Evolutionary conservation across 2,329 filamentous ascomycete species (phyloP).

Genomic region (Botrytis squamosa): DNA sequence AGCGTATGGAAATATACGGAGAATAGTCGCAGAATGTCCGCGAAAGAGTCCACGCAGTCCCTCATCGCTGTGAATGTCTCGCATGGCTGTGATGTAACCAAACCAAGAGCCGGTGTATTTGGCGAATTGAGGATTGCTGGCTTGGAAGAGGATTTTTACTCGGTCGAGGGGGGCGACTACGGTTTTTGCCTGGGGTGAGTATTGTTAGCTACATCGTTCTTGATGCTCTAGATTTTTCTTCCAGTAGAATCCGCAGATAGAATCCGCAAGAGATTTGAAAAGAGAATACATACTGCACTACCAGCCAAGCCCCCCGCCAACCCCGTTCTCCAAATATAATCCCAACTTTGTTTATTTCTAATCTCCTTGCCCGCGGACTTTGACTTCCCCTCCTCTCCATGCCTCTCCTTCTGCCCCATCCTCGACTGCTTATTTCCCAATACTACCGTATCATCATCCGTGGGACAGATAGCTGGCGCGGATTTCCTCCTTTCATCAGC

Average conservation of each 20-base stretch:
- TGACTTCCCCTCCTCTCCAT: not conserved
- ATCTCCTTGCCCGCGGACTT: not conserved
- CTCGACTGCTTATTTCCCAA: slow-evolving; percentile 28
- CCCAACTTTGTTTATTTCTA: slow-evolving; percentile 66
- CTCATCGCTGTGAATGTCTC: slow-evolving; percentile 75
- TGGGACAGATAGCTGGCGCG: slow-evolving; percentile 48
- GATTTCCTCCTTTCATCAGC: slow-evolving; percentile 13
- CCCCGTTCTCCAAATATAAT: slow-evolving; percentile 81
- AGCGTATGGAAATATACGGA: slow-evolving; percentile 95
- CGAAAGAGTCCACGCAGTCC: slow-evolving; percentile 79
- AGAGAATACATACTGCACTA: slow-evolving; percentile 65
- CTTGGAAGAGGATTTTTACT: slow-evolving; percentile 98
- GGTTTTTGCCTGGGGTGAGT: slow-evolving; percentile 75
- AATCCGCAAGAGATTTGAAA: not conserved
- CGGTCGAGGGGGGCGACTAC: slow-evolving; percentile 93
- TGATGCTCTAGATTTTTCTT: not conserved
- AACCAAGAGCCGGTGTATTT: slow-evolving; percentile 91
- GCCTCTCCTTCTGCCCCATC: not conserved
- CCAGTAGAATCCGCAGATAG: not conserved
- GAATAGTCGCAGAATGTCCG: slow-evolving; percentile 88
- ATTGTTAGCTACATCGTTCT: not conserved
- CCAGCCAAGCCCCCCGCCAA: slow-evolving; percentile 88
- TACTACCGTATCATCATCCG: slow-evolving; percentile 52
- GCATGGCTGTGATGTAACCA: slow-evolving; percentile 78
- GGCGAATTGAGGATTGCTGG: slow-evolving; percentile 87